Conservation (phyloP, 1,139 yeast genomes). For the Taphrina pruni region DNA sequence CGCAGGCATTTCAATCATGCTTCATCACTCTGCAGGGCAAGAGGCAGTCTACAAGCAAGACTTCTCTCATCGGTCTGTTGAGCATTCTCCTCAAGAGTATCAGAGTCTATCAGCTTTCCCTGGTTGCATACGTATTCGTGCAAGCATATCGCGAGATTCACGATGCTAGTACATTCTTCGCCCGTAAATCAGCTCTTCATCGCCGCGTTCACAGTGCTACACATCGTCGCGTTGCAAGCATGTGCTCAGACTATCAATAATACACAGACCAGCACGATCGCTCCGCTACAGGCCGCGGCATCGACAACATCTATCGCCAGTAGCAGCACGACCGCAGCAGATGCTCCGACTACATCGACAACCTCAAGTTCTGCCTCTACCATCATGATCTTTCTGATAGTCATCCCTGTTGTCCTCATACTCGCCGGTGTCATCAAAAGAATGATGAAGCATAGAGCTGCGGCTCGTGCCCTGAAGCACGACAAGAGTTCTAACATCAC, state of each 20-base stretch:
- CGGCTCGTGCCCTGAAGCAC: not conserved
- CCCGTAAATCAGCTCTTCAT: not conserved
- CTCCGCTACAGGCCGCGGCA: not conserved
- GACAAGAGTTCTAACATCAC: constrained; percentile 2
- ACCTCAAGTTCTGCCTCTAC: not conserved
- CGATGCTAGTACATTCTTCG: not conserved
- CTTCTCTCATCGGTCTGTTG: too few species aligned
- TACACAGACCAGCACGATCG: constrained; percentile 6
- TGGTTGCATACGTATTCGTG: not conserved
- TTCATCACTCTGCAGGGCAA: not conserved
- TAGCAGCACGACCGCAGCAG: not conserved
- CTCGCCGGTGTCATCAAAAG: constrained; percentile 8
- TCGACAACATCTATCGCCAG: not conserved
- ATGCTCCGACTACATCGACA: not conserved
- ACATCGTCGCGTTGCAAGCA: constrained; percentile 3
- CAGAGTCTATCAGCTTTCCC: not conserved
- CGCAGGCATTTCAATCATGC: not conserved
- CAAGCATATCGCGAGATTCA: not conserved
- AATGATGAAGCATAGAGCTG: not conserved
- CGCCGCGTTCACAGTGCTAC: not conserved
- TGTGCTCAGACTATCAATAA: not conserved
- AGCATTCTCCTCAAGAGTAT: too few species aligned
- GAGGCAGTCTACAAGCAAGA: too few species aligned
- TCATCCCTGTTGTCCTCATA: constrained; percentile 1
- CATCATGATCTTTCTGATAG: not conserved